Evolutionary conservation across 257 asterid genomes (phyloP), one percentile per base, ranked within the genome.

Genomic region (Dorcoceras hygrometricum): DNA sequence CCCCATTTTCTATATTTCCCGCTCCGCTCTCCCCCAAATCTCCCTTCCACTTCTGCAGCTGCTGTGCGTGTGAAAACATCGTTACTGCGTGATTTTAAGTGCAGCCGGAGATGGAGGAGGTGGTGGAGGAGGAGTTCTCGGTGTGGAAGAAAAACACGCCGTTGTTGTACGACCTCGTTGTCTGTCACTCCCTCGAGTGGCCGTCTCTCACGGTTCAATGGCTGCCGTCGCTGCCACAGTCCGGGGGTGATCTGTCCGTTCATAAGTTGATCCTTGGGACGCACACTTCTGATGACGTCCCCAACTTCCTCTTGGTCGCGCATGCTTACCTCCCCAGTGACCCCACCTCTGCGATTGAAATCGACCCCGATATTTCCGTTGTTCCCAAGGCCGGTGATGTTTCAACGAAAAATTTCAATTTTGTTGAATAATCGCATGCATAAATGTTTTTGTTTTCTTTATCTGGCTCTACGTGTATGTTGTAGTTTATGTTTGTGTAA

Each of bases 81-180:
- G 14, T 32, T 62, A 57, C 70, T 68, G 66, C 75, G 69, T 62
- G 56, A 23, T 27, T 25, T 2, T 50, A 10, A 24, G 39, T 50
- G 18, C 8, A 0, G 0, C 59, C 22, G 23, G 55, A 56, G 71
- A 22, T 72, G 84, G 85, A 73, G 31, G 89, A 57, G 68, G 81
- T 66, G 57, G 86, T 86, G 65, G 96, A 85, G 77, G 97, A 88
- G 78, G 97, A 94, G 76, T 94, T 90, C 71, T 60, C 91, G 0
- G 96, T 94, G 54, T 90, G 99, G 99, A 94, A 84, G 92, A 88
- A 85, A 89, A 94, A 94, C 77, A 88, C 93, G 31, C 93, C 96
- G 4, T 77, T 94, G 76, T 69, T 88, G 66, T 94, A 90, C 73
- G 96, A 94, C 69, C 82, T 90, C 36, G 93, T 90, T 50, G 77